Conservation (phyloP, 768 basidiomycete genomes). For the Leccinum rimulosum region DNA sequence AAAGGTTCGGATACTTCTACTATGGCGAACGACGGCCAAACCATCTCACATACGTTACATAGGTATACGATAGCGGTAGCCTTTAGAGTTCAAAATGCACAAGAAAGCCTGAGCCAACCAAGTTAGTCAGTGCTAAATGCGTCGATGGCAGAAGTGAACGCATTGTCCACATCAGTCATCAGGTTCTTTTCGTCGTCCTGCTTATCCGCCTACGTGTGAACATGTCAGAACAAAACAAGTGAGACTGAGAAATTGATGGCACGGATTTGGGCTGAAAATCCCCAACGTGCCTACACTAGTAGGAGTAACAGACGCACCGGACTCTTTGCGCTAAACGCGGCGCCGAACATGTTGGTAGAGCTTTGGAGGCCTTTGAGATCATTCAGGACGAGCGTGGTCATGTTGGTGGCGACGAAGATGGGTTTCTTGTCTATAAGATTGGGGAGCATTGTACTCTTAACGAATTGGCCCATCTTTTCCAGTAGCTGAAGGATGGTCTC, state of each 20-base stretch:
- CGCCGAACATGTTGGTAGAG: neutral
- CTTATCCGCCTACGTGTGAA: neutral
- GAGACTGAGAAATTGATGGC: neutral
- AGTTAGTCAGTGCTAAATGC: neutral
- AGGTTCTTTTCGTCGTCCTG: neutral
- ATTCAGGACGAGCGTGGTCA: rapidly evolving
- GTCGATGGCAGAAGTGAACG: neutral
- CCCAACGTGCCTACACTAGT: neutral
- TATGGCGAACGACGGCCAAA: neutral
- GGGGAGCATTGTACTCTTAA: neutral
- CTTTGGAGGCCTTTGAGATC: neutral
- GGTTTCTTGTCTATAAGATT: neutral
- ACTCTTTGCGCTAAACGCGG: neutral
- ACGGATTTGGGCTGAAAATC: neutral
- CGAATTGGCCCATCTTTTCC: rapidly evolving
- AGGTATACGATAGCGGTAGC: neutral
- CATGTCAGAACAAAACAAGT: neutral
- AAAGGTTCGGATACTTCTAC: neutral
- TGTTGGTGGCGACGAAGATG: rapidly evolving
- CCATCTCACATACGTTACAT: neutral
- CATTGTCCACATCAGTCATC: neutral
- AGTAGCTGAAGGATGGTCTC: rapidly evolving
- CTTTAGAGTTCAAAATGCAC: neutral
- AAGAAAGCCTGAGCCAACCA: neutral
- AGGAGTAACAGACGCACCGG: slow-evolving; percentile 7